Conservation (phyloP, 2,329 filamentous ascomycete species). For the Verticillium klebahnii region DNA sequence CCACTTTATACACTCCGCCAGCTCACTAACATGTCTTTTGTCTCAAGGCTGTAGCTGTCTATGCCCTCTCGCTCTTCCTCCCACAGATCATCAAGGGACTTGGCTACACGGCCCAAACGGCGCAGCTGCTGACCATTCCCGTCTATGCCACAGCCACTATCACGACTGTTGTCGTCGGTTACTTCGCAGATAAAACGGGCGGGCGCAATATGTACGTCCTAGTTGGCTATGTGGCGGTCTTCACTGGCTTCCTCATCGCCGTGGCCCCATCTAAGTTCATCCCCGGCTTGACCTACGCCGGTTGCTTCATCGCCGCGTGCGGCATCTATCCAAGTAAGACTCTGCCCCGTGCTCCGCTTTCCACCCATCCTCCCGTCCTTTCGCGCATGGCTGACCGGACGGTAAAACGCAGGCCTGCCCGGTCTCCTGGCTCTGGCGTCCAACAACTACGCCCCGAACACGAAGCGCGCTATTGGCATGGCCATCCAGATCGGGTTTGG, state of each 20-base stretch:
- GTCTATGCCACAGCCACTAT: slow-evolving; percentile 23
- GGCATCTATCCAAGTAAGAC: slow-evolving; percentile 27
- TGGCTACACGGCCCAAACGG: slow-evolving; percentile 27
- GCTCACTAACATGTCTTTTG: slow-evolving; percentile 53
- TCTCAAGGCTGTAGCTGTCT: slow-evolving; percentile 25
- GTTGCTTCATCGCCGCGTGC: slow-evolving; percentile 55
- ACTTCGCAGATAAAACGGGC: slow-evolving; percentile 5
- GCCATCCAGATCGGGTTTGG: slow-evolving; percentile 16
- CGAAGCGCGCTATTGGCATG: slow-evolving; percentile 18
- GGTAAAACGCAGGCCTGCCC: too few relatives aligned
- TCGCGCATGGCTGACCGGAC: too few relatives aligned
- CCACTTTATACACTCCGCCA: slow-evolving; percentile 50
- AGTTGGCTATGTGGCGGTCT: slow-evolving; percentile 8
- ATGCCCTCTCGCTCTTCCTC: slow-evolving; percentile 23
- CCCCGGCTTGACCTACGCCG: slow-evolving; percentile 54
- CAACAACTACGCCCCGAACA: slow-evolving; percentile 18
- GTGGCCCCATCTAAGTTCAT: slow-evolving; percentile 15
- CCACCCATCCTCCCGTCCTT: too few relatives aligned
- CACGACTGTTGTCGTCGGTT: slow-evolving; percentile 11
- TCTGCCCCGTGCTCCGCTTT: too few relatives aligned
- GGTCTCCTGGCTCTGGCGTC: slow-evolving; percentile 17
- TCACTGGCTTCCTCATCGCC: slow-evolving; percentile 10
- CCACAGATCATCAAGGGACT: slow-evolving; percentile 33
- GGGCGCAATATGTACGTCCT: slow-evolving; percentile 10
- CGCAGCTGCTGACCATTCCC: slow-evolving; percentile 24